phyloP scores from a whole-genome alignment of 2,329 filamentous ascomycete genomes.

The Zelopaecilomyces penicillatus region DNA sequence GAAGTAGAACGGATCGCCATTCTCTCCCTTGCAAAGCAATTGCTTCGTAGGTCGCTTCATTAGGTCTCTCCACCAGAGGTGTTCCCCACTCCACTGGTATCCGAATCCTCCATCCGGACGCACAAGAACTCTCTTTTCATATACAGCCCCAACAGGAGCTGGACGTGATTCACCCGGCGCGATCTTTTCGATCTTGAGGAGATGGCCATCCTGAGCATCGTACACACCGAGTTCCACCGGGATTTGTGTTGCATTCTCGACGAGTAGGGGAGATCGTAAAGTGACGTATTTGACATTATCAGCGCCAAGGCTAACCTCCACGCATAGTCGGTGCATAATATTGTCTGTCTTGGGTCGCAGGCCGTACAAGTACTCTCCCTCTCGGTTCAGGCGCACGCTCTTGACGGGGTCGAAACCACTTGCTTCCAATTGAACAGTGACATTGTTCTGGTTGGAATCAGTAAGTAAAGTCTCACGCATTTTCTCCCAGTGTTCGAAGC shows the following conservation, averaged over 20 bases:
- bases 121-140: conserved; percentile 77
- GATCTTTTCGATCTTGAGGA: conserved; percentile 97
- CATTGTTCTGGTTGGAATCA: conserved; percentile 69
- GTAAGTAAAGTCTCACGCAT: conserved; percentile 88
- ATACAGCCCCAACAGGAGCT: conserved; percentile 85
- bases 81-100: conserved; percentile 87
- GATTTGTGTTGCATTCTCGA: conserved; percentile 96
- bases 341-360: conserved; percentile 80
- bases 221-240: conserved; percentile 90
- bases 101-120: conserved; percentile 94
- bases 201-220: conserved; percentile 74
- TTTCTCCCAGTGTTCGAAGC: conserved; percentile 93
- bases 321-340: conserved; percentile 79
- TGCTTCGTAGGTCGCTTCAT: conserved; percentile 77
- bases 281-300: conserved; percentile 99
- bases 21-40: conserved; percentile 80
- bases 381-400: conserved; percentile 83
- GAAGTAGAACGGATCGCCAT: conserved; percentile 89
- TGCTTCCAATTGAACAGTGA: conserved; percentile 78
- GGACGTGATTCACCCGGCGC: conserved; percentile 83
- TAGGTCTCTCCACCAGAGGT: conserved; percentile 87
- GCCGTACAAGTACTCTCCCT: conserved; percentile 86
- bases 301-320: conserved; percentile 81
- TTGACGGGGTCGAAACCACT: conserved; percentile 89
- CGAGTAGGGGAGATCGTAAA: conserved; percentile 78